These are phyloP conservation scores for Phyllosticta citribraziliensis DNA, from an alignment of 2,329 filamentous ascomycete genomes.

Conservation along the genomic window DNA sequence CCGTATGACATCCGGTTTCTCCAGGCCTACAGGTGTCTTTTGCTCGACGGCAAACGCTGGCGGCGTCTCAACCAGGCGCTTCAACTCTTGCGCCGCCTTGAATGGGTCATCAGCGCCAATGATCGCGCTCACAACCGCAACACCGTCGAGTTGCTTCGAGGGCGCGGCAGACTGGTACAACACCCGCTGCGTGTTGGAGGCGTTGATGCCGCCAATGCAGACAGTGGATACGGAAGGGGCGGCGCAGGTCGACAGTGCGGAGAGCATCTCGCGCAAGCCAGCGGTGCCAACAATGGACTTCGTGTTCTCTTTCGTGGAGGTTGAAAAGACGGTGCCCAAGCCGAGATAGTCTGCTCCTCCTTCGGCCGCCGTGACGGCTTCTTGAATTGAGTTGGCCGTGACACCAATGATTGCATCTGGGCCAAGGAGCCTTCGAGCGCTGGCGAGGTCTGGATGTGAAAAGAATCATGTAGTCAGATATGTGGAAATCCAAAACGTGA, in stretches of 20 bases:
- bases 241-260: conserved; percentile 43
- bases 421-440: conserved; percentile 65
- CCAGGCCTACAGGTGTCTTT: background rate
- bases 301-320: conserved; percentile 77
- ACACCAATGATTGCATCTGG: conserved; percentile 76
- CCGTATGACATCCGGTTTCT: conserved; percentile 12
- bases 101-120: conserved; percentile 61
- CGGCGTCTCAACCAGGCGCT: conserved; percentile 40
- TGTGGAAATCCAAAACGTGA: background rate
- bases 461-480: background rate
- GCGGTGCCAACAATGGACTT: conserved; percentile 69
- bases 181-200: conserved; percentile 62
- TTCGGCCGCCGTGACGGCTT: conserved; percentile 62
- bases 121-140: conserved; percentile 85
- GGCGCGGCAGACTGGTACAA: conserved; percentile 55
- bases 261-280: conserved; percentile 59
- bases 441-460: conserved; percentile 41
- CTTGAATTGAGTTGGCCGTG: conserved; percentile 64
- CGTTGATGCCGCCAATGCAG: conserved; percentile 82
- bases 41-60: conserved; percentile 15
- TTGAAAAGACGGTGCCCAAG: conserved; percentile 82
- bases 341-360: conserved; percentile 85
- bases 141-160: conserved; percentile 59
- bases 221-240: conserved; percentile 43
- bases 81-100: conserved; percentile 51